A percentile compares a stretch with the other conserved stretches of the same genome.
Evolutionary conservation across 1,284 basidiomycete species (phyloP).

Genomic region (Athelia psychrophila): DNA sequence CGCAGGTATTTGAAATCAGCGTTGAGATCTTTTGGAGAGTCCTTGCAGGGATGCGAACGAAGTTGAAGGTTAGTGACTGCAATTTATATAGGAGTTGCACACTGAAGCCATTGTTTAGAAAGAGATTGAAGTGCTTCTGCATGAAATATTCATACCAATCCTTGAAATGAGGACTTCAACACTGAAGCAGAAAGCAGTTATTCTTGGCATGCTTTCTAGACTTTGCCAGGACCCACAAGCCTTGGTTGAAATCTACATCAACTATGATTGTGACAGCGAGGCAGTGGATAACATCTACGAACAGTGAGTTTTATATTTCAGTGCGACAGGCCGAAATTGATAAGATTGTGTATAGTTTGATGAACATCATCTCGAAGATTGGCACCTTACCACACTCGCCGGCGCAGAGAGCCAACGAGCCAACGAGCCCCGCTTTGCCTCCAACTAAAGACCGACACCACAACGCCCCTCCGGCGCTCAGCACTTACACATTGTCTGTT

Average conservation of each 20-base stretch:
- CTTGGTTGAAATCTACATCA: slow-evolving; percentile 94
- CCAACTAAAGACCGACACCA: slow-evolving; percentile 50
- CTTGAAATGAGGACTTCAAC: slow-evolving; percentile 98
- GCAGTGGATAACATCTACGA: slow-evolving; percentile 96
- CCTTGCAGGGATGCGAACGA: slow-evolving; percentile 89
- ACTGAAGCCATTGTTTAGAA: slow-evolving; percentile 53
- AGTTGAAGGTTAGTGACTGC: slow-evolving; percentile 72
- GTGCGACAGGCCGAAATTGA: slow-evolving; percentile 7
- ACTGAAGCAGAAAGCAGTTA: slow-evolving; percentile 89
- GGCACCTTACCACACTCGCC: slow-evolving; percentile 67
- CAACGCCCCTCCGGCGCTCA: slow-evolving; percentile 58
- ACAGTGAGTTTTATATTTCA: slow-evolving; percentile 49
- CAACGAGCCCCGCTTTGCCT: slow-evolving; percentile 55
- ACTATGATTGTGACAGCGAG: slow-evolving; percentile 95
- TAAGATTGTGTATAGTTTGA: slow-evolving; percentile 53
- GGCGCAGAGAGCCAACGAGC: slow-evolving; percentile 51
- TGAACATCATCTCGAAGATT: slow-evolving; percentile 93
- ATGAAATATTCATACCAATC: slow-evolving; percentile 99
- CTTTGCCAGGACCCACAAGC: slow-evolving; percentile 95
- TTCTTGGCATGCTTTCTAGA: slow-evolving; percentile 83
- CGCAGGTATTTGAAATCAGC: slow-evolving; percentile 96
- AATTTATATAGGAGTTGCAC: background rate
- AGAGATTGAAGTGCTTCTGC: slow-evolving; percentile 98
- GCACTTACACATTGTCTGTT: slow-evolving; percentile 66
- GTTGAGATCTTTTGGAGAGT: slow-evolving; percentile 99